Percentiles rank a stretch among this genome's conserved stretches.
Evolutionary conservation across 257 asterid genomes (phyloP).

Genomic region (Fraxinus quadrangulata): DNA sequence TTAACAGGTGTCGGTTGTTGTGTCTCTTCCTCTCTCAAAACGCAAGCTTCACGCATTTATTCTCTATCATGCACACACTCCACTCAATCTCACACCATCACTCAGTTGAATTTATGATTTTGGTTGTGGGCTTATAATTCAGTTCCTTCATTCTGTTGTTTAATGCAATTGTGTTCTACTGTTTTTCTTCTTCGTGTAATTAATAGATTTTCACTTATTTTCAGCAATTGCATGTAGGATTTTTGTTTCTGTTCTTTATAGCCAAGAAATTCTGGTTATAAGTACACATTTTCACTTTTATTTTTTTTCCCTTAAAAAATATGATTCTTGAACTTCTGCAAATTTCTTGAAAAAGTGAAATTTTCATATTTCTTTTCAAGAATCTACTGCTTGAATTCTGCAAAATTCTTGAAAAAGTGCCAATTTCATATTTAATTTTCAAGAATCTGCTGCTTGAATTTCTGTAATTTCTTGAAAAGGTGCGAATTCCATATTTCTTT

Average conservation of each 20-base stretch:
- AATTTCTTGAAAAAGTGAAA: neutral
- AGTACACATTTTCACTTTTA: neutral
- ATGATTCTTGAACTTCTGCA: neutral
- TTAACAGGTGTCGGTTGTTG: slow-evolving; percentile 36
- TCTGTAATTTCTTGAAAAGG: neutral
- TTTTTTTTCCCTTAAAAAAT: neutral
- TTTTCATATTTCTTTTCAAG: neutral
- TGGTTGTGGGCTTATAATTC: slow-evolving; percentile 5
- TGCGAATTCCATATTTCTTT: slow-evolving; percentile 10
- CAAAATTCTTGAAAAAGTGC: slow-evolving; percentile 10
- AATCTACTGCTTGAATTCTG: neutral
- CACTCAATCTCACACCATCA: neutral
- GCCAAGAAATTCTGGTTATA: slow-evolving; percentile 2
- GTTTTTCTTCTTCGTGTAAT: neutral
- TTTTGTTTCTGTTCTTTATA: slow-evolving; percentile 4
- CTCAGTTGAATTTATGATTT: slow-evolving; percentile 6
- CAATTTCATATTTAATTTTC: slow-evolving; percentile 7
- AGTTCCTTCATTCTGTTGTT: slow-evolving; percentile 16
- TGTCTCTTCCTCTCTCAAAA: slow-evolving; percentile 26
- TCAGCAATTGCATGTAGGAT: neutral
- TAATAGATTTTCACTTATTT: neutral
- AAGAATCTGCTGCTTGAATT: neutral
- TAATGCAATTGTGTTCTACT: neutral
- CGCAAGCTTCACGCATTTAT: slow-evolving; percentile 15
- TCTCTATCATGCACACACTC: neutral